A percentile compares a stretch with the other conserved stretches of the same genome.
Evolutionary conservation across 2,329 filamentous ascomycete species (phyloP).

Genomic region (Fragosphaeria purpurea): DNA sequence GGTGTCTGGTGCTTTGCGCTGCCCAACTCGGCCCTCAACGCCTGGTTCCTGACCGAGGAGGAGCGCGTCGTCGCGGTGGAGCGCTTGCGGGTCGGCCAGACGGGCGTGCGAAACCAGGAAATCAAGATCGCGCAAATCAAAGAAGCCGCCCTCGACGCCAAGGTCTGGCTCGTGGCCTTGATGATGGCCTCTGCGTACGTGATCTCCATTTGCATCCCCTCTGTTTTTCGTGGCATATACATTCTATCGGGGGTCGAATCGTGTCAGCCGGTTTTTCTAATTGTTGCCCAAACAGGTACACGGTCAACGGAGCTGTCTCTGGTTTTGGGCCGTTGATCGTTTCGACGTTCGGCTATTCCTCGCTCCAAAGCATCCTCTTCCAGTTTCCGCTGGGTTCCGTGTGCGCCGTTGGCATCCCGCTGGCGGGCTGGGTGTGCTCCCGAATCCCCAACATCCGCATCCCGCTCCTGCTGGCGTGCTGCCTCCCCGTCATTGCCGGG

Average conservation of each 20-base stretch:
- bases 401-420: constrained; percentile 56
- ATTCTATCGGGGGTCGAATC: background rate
- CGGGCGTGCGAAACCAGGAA: constrained; percentile 49
- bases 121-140: constrained; percentile 50
- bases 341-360: constrained; percentile 57
- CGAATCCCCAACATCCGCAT: constrained; percentile 54
- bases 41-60: constrained; percentile 56
- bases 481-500: constrained; percentile 64
- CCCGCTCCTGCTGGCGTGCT: constrained; percentile 53
- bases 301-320: constrained; percentile 60
- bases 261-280: background rate
- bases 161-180: constrained; percentile 52
- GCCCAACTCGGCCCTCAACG: constrained; percentile 54
- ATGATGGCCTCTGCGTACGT: constrained; percentile 57
- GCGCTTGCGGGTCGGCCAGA: constrained; percentile 50
- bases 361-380: constrained; percentile 56
- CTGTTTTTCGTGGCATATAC: background rate
- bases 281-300: constrained; percentile 34
- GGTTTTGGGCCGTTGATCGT: constrained; percentile 66
- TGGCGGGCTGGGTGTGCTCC: constrained; percentile 55
- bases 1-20: constrained; percentile 53
- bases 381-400: constrained; percentile 65
- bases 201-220: background rate
- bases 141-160: constrained; percentile 49
- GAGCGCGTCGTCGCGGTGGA: constrained; percentile 58